Percentiles rank a stretch among this genome's conserved stretches.
phyloP scores from a whole-genome alignment of 2,329 filamentous ascomycete genomes.

The Penicillium sp. region DNA sequence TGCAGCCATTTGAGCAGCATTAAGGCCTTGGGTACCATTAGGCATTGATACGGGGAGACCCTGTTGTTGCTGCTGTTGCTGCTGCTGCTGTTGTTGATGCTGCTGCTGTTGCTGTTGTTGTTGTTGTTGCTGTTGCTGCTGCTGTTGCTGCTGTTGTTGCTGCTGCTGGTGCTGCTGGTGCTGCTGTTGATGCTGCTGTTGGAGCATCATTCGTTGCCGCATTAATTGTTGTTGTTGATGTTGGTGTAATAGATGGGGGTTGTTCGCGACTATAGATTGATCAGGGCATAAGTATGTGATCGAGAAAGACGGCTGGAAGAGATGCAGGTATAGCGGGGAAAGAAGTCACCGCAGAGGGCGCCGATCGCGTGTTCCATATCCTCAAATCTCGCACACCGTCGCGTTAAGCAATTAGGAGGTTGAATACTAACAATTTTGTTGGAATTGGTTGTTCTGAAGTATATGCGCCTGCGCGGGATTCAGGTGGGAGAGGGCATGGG shows the following conservation, averaged over 20 bases:
- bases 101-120: slow-evolving; percentile 37
- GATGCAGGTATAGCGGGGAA: background rate
- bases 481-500: slow-evolving; percentile 62
- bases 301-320: background rate
- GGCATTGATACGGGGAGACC: slow-evolving; percentile 43
- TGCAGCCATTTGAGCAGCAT: slow-evolving; percentile 44
- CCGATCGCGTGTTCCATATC: background rate
- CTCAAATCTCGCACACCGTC: background rate
- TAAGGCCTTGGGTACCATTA: slow-evolving; percentile 44
- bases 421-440: slow-evolving; percentile 42
- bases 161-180: slow-evolving; percentile 35
- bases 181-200: slow-evolving; percentile 16
- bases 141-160: slow-evolving; percentile 32
- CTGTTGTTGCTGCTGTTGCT: slow-evolving; percentile 33
- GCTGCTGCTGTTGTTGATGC: slow-evolving; percentile 37
- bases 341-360: background rate
- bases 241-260: slow-evolving; percentile 50
- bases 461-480: slow-evolving; percentile 56
- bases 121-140: slow-evolving; percentile 34
- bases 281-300: slow-evolving; percentile 13
- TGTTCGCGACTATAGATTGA: slow-evolving; percentile 37
- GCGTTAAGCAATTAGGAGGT: background rate
- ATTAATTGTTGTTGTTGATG: slow-evolving; percentile 38
- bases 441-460: slow-evolving; percentile 51
- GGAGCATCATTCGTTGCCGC: slow-evolving; percentile 27